Percentiles rank a stretch among this genome's conserved stretches.
These are phyloP conservation scores for Cadophora sp. DNA, from an alignment of 2,329 filamentous ascomycete genomes.

Conservation along the genomic window DNA sequence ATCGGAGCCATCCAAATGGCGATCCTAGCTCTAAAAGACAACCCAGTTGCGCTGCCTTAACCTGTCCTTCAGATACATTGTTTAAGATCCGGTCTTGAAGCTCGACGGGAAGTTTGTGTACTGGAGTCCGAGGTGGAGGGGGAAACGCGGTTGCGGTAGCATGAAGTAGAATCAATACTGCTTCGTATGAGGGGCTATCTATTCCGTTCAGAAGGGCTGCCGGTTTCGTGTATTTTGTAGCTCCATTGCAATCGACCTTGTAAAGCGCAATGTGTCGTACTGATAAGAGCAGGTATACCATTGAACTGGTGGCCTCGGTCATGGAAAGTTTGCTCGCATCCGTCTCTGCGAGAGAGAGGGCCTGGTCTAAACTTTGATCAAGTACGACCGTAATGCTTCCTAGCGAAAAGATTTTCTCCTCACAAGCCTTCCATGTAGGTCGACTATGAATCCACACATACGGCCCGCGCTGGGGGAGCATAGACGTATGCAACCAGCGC, in stretches of 20 bases:
- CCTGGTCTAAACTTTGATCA: background rate
- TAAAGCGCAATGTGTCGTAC: background rate
- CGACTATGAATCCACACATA: constrained; percentile 2
- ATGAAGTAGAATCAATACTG: background rate
- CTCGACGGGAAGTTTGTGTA: constrained; percentile 27
- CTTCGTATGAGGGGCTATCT: background rate
- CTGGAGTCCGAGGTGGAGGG: background rate
- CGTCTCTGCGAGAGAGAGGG: background rate
- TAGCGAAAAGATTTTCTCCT: background rate
- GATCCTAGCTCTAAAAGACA: constrained; percentile 18
- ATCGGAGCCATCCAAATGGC: background rate
- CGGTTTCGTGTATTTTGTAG: background rate
- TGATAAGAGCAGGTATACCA: background rate
- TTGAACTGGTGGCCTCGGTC: background rate
- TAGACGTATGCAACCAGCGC: constrained; percentile 3
- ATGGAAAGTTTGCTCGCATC: no score
- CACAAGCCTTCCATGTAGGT: background rate
- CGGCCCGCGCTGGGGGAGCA: background rate
- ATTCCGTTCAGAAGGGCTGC: background rate
- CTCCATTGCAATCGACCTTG: background rate
- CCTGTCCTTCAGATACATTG: constrained; percentile 22
- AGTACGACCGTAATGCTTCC: background rate
- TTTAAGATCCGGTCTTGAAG: constrained; percentile 28
- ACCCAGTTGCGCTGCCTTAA: constrained; percentile 26
- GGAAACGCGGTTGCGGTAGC: background rate